Conservation (phyloP, 768 basidiomycete genomes). For the Lyophyllum shimeji region DNA sequence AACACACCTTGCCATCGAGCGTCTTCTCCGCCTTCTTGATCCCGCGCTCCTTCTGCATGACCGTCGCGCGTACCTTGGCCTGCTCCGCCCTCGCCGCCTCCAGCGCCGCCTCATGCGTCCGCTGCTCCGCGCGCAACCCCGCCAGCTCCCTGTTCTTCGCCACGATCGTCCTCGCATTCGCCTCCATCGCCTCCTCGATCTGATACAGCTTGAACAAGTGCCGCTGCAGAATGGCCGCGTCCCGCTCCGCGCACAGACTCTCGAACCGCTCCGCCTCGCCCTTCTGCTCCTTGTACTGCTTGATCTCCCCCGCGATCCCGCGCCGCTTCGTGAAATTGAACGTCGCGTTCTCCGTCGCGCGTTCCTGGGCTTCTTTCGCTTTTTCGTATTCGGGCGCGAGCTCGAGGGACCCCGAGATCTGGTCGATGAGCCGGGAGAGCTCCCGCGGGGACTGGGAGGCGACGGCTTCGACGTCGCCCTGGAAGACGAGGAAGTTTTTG, state of each 20-base stretch:
- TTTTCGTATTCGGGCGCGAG: conserved; percentile 86
- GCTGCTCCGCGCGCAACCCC: conserved; percentile 68
- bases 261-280: conserved; percentile 90
- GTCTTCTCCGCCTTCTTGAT: conserved; percentile 92
- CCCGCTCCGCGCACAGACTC: conserved; percentile 75
- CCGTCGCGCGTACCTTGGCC: conserved; percentile 69
- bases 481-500: conserved; percentile 99
- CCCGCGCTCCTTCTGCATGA: conserved; percentile 81
- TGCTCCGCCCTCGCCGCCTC: conserved; percentile 77
- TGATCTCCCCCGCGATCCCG: conserved; percentile 92
- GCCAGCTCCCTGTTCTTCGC: conserved; percentile 71
- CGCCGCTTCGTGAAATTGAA: conserved; percentile 93
- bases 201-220: conserved; percentile 88
- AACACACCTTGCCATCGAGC: conserved; percentile 81
- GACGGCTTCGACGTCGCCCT: conserved; percentile 97
- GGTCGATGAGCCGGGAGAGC: conserved; percentile 87
- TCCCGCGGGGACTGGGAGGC: conserved; percentile 93
- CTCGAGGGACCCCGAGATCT: conserved; percentile 93
- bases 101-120: conserved; percentile 66
- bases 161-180: conserved; percentile 67
- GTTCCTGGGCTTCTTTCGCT: conserved; percentile 83
- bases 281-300: conserved; percentile 97
- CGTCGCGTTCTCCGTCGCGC: conserved; percentile 92
- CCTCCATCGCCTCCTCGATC: conserved; percentile 80
- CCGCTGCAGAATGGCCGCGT: conserved; percentile 78